phyloP scores from a whole-genome alignment of 768 basidiomycete species.

The Mrakia blollopis region DNA sequence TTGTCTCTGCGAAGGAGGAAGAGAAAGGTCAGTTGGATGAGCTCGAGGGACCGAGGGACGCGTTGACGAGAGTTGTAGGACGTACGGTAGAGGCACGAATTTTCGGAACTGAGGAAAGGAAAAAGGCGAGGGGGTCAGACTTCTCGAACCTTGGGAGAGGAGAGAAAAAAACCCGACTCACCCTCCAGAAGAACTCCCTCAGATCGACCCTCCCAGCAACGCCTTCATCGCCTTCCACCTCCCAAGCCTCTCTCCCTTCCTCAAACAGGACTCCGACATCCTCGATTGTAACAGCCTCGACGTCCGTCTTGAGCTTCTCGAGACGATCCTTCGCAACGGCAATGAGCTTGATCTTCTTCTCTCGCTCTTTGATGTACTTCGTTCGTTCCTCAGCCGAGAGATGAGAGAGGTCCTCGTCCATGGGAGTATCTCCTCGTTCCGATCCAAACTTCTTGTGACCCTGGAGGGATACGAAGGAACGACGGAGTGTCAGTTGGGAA shows the following conservation, averaged over 20 bases:
- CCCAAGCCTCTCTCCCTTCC: not conserved
- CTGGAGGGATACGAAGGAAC: not conserved
- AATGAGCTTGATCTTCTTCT: constrained; percentile 11
- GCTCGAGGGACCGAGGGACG: not conserved
- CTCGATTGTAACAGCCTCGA: not conserved
- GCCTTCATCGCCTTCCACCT: constrained; percentile 4
- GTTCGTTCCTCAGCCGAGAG: not conserved
- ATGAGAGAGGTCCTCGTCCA: constrained; percentile 5
- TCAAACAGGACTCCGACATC: constrained; percentile 1
- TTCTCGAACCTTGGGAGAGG: not conserved
- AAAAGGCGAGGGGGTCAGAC: not conserved
- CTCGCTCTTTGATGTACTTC: constrained; percentile 15
- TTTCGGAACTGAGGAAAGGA: not conserved
- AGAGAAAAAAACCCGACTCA: not conserved
- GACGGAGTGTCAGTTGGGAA: not conserved
- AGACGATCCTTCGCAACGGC: not conserved
- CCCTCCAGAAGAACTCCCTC: constrained; percentile 12
- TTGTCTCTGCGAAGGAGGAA: not conserved
- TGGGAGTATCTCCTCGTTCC: not conserved
- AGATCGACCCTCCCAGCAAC: constrained; percentile 4
- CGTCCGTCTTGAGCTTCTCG: constrained; percentile 1
- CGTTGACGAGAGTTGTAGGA: not conserved
- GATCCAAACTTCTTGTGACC: not conserved
- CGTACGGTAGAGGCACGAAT: constrained; percentile 1
- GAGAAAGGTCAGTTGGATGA: not conserved